A percentile compares a stretch with the other conserved stretches of the same genome.
Evolutionary conservation across 2,329 filamentous ascomycete species (phyloP).

Genomic region (Monosporascus sp.): DNA sequence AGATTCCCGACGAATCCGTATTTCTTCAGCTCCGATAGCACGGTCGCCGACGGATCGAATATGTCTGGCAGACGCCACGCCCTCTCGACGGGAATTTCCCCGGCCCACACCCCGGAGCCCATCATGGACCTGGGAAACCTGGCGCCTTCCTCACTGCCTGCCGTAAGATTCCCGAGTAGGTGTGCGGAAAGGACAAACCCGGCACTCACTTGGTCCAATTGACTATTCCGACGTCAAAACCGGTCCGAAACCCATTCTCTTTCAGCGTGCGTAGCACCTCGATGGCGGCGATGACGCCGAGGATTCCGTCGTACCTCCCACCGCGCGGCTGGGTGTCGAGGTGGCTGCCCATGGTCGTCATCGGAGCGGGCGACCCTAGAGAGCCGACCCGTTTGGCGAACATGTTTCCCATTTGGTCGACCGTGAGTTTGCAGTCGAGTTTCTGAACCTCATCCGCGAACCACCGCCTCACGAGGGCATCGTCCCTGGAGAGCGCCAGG

Average conservation of each 20-base stretch:
- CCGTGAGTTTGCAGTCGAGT: conserved; percentile 60
- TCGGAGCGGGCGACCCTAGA: conserved; percentile 61
- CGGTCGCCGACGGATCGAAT: conserved; percentile 52
- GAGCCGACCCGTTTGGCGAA: conserved; percentile 64
- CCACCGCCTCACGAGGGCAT: conserved; percentile 70
- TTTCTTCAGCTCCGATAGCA: conserved; percentile 63
- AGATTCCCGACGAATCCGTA: conserved; percentile 64
- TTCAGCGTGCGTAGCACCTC: conserved; percentile 66
- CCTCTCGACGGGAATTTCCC: conserved; percentile 52
- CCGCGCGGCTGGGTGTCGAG: conserved; percentile 60
- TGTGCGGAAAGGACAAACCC: too few relatives aligned
- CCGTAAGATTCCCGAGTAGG: neutral
- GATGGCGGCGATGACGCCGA: conserved; percentile 68
- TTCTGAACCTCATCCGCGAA: conserved; percentile 59
- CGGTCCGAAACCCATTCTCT: conserved; percentile 63
- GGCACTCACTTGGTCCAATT: conserved; percentile 65
- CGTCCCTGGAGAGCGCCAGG: conserved; percentile 64
- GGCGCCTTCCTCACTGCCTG: conserved; percentile 67
- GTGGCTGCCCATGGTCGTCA: conserved; percentile 68
- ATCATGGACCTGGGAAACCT: conserved; percentile 73
- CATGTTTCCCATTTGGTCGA: conserved; percentile 77
- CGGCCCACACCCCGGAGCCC: conserved; percentile 72
- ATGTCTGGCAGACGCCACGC: conserved; percentile 62
- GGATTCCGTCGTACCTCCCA: conserved; percentile 70
- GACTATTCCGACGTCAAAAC: conserved; percentile 67